Evolutionary conservation across 83 land plant species (phyloP).

Genomic region (Isoetes engelmannii): DNA sequence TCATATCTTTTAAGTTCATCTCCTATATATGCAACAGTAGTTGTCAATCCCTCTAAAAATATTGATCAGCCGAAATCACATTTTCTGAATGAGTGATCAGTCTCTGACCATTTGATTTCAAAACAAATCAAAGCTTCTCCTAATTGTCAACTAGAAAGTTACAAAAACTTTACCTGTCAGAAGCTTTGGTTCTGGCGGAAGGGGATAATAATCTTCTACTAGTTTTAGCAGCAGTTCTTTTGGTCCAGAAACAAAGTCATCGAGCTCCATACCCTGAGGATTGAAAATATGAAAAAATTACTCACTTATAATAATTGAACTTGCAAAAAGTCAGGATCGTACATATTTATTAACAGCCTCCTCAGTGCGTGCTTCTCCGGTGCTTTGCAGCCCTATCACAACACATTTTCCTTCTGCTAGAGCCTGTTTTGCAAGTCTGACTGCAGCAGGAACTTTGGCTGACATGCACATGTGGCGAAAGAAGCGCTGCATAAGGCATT

Average conservation of each 20-base stretch:
- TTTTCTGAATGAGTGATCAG: no score
- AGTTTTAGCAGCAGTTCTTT: slow-evolving; percentile 86
- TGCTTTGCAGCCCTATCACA: slow-evolving; percentile 95
- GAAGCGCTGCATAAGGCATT: slow-evolving; percentile 20
- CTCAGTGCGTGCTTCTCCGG: slow-evolving; percentile 98
- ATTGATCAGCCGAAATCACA: no score
- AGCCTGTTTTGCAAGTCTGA: slow-evolving; percentile 75
- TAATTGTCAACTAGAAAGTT: no score
- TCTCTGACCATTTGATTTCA: no score
- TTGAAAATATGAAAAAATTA: neutral
- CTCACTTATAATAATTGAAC: no score
- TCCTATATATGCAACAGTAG: no score
- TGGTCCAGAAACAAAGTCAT: slow-evolving; percentile 98
- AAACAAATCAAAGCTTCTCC: no score
- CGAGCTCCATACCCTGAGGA: slow-evolving; percentile 76
- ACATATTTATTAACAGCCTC: slow-evolving; percentile 97
- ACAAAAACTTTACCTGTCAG: slow-evolving; percentile 64
- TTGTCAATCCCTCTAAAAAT: no score
- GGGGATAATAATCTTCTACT: slow-evolving; percentile 92
- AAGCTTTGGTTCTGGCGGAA: slow-evolving; percentile 64
- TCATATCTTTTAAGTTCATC: no score
- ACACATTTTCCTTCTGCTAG: slow-evolving; percentile 77
- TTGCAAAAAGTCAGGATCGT: slow-evolving; percentile 16
- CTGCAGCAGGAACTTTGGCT: slow-evolving; percentile 92
- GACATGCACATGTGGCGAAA: slow-evolving; percentile 98